These are phyloP conservation scores for Quercus agrifolia DNA, from an alignment of 306 rosid genomes.

Conservation along the genomic window DNA sequence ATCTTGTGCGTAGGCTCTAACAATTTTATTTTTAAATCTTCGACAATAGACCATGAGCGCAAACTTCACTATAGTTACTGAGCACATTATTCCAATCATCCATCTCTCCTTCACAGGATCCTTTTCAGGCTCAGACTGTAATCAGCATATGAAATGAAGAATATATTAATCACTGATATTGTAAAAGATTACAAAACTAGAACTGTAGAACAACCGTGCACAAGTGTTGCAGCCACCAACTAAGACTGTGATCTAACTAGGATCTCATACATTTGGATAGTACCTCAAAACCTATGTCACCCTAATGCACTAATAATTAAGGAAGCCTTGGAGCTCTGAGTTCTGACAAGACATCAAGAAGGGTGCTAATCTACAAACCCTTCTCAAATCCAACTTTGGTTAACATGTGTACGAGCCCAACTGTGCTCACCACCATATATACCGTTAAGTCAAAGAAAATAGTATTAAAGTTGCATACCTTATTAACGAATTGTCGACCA, in stretches of 20 bases:
- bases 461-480: constrained; percentile 27
- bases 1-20: constrained; percentile 73
- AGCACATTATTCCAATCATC: constrained; percentile 67
- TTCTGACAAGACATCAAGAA: background rate
- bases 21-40: constrained; percentile 58
- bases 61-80: constrained; percentile 70
- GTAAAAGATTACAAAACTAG: background rate
- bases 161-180: background rate
- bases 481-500: constrained; percentile 32
- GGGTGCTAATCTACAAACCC: background rate
- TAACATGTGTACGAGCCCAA: background rate
- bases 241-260: too few species aligned
- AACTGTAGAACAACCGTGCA: background rate
- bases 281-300: background rate
- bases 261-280: too few species aligned
- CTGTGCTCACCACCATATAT: background rate
- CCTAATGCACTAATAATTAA: background rate
- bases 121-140: constrained; percentile 40
- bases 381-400: background rate
- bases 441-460: background rate
- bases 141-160: background rate
- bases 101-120: constrained; percentile 32
- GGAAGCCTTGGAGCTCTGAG: background rate
- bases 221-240: background rate
- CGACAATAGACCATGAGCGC: constrained; percentile 71